Conservation (phyloP, 2,329 filamentous ascomycete genomes). For the Colletotrichum sp. region DNA sequence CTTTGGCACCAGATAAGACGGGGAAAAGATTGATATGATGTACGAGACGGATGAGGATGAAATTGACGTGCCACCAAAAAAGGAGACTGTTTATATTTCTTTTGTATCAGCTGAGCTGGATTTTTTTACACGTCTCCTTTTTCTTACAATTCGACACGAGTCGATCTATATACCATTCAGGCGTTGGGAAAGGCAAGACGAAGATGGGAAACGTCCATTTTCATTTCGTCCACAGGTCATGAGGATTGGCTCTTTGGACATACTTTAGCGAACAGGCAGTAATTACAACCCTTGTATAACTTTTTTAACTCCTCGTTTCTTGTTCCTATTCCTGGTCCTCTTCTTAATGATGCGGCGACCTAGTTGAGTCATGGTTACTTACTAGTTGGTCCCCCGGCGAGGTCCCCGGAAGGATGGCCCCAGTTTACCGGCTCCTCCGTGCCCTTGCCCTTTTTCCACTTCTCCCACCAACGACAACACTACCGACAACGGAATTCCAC, state of each 20-base stretch:
- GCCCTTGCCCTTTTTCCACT: not conserved
- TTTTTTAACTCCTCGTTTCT: not conserved
- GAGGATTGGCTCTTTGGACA: not conserved
- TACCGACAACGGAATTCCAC: not conserved
- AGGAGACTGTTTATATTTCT: not conserved
- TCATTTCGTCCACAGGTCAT: not conserved
- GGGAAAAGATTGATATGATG: conserved; percentile 3
- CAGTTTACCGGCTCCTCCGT: not conserved
- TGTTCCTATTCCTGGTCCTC: not conserved
- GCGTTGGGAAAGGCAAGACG: conserved; percentile 21
- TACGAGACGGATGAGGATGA: not conserved
- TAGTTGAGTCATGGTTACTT: not conserved
- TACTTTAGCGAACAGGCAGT: conserved; percentile 5
- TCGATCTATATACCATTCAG: conserved; percentile 21
- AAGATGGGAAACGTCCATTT: not conserved
- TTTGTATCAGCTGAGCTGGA: conserved; percentile 20
- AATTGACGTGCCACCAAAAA: not conserved
- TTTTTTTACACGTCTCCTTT: not conserved
- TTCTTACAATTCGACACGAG: not conserved
- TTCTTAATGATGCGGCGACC: not conserved
- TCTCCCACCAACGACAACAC: not conserved
- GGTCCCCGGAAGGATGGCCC: not conserved
- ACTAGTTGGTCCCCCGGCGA: not conserved
- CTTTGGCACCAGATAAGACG: conserved; percentile 42
- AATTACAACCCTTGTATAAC: conserved; percentile 14